phyloP scores from a whole-genome alignment of 2,329 filamentous ascomycete species.

The Fusarium papillatum region DNA sequence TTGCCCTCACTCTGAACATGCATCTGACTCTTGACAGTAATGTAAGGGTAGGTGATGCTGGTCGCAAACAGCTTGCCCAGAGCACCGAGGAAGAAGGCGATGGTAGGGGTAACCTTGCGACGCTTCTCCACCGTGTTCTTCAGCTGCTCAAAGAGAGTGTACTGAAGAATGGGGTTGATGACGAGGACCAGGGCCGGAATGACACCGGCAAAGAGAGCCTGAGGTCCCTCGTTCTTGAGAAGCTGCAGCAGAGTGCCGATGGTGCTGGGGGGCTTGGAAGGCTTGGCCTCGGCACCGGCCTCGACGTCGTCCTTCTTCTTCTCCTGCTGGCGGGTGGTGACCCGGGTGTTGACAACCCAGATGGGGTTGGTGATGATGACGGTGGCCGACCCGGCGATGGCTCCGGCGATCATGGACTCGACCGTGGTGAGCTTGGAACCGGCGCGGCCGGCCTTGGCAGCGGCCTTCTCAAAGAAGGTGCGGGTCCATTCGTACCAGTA shows the following conservation, averaged over 20 bases:
- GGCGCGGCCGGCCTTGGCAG: conserved; percentile 78
- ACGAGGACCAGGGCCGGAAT: conserved; percentile 94
- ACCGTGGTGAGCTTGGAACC: conserved; percentile 88
- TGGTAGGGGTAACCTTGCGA: conserved; percentile 82
- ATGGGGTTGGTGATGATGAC: conserved; percentile 98
- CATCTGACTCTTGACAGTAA: conserved; percentile 98
- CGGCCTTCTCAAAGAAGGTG: conserved; percentile 85
- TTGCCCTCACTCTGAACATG: conserved; percentile 87
- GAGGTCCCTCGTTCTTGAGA: conserved; percentile 85
- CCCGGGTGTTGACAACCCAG: conserved; percentile 98
- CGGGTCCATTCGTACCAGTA: conserved; percentile 99
- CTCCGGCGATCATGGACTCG: conserved; percentile 96
- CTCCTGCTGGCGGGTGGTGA: conserved; percentile 86
- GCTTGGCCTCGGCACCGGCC: conserved; percentile 51
- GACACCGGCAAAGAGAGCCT: conserved; percentile 91
- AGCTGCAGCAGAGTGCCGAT: conserved; percentile 85
- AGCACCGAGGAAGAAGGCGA: conserved; percentile 93
- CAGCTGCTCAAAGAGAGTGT: conserved; percentile 98
- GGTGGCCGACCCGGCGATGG: conserved; percentile 92
- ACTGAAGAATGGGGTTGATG: conserved; percentile 98
- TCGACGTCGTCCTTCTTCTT: conserved; percentile 59
- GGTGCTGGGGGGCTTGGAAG: conserved; percentile 75
- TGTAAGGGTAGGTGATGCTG: conserved; percentile 96
- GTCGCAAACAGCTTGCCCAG: conserved; percentile 96
- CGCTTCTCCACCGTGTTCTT: conserved; percentile 88